phyloP scores from a whole-genome alignment of 192 early-diverging fungal species.

The Coemansia sp. region DNA sequence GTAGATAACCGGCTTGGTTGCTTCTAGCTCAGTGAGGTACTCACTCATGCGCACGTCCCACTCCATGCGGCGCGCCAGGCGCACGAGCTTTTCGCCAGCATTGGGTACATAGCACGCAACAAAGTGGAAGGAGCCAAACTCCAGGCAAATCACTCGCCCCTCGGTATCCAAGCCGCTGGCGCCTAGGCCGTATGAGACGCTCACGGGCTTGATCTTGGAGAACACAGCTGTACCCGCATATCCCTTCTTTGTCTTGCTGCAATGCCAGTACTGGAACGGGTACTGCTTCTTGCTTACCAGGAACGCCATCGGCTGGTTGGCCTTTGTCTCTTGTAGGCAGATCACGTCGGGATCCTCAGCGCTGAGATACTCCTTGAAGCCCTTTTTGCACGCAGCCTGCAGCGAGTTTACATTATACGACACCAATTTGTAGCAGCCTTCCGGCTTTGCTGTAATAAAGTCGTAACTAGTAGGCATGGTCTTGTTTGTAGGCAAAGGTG shows the following conservation, averaged over 20 bases:
- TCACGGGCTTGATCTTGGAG: constrained; percentile 72
- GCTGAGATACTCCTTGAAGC: constrained; percentile 67
- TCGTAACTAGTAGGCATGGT: constrained; percentile 61
- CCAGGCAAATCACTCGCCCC: constrained; percentile 71
- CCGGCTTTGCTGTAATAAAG: constrained; percentile 55
- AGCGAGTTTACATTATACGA: constrained; percentile 81
- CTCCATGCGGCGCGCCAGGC: constrained; percentile 62
- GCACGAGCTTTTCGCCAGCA: constrained; percentile 68
- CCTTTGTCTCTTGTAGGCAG: constrained; percentile 84
- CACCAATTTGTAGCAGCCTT: constrained; percentile 61
- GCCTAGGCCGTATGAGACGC: constrained; percentile 61
- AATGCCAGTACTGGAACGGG: constrained; percentile 70
- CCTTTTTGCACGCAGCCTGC: constrained; percentile 74
- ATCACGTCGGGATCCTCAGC: constrained; percentile 80
- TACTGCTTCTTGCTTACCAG: constrained; percentile 61
- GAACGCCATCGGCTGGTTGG: constrained; percentile 64
- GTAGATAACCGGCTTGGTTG: constrained; percentile 74
- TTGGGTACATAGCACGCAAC: constrained; percentile 80
- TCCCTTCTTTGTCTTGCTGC: constrained; percentile 68
- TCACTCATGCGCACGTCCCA: constrained; percentile 66
- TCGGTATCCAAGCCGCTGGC: constrained; percentile 56
- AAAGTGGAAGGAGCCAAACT: constrained; percentile 65
- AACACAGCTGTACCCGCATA: constrained; percentile 77
- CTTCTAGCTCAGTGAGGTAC: constrained; percentile 66
- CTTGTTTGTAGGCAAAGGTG: constrained; percentile 57